phyloP scores from a whole-genome alignment of 176 grass and related monocot genomes.

The Panicum miliaceum region DNA sequence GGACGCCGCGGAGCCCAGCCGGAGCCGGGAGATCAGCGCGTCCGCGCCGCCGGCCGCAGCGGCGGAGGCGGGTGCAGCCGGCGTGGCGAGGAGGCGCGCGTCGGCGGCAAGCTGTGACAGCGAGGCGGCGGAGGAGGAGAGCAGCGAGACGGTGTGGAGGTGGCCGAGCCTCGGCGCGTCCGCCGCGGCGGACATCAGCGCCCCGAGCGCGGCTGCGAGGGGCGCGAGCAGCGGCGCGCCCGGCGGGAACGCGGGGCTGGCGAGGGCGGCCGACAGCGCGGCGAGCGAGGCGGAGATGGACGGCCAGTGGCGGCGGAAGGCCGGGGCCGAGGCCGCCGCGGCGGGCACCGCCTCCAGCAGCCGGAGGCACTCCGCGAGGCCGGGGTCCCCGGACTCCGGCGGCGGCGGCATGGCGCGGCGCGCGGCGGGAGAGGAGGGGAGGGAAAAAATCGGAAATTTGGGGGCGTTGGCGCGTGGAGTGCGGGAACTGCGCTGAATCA shows the following conservation, averaged over 20 bases:
- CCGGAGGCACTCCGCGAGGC: slow-evolving; percentile 42
- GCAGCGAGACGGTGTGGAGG: slow-evolving; percentile 67
- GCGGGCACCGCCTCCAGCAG: slow-evolving; percentile 52
- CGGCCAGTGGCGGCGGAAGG: slow-evolving; percentile 65
- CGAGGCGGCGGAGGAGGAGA: slow-evolving; percentile 49
- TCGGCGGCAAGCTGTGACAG: slow-evolving; percentile 58
- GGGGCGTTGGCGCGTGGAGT: slow-evolving; percentile 26
- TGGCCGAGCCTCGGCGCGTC: slow-evolving; percentile 49
- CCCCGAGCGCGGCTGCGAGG: slow-evolving; percentile 53
- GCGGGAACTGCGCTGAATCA: slow-evolving; percentile 34
- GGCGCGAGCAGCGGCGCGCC: slow-evolving; percentile 44
- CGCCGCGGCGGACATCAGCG: slow-evolving; percentile 40
- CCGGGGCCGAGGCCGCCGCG: slow-evolving; percentile 32
- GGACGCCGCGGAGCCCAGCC: slow-evolving; percentile 44
- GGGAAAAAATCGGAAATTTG: neutral
- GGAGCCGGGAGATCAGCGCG: slow-evolving; percentile 48
- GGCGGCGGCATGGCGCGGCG: slow-evolving; percentile 12
- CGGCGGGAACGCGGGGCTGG: slow-evolving; percentile 47
- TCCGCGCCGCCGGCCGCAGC: neutral
- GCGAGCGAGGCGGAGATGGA: slow-evolving; percentile 48
- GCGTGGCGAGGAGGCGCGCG: slow-evolving; percentile 50
- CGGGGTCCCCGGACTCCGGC: slow-evolving; percentile 17
- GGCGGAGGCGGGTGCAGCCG: neutral
- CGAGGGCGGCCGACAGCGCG: slow-evolving; percentile 46
- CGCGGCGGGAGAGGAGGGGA: too few species aligned